Percentiles rank a stretch among this genome's conserved stretches.
phyloP scores from a whole-genome alignment of 2,329 filamentous ascomycete species.

The Colletotrichum navitas region DNA sequence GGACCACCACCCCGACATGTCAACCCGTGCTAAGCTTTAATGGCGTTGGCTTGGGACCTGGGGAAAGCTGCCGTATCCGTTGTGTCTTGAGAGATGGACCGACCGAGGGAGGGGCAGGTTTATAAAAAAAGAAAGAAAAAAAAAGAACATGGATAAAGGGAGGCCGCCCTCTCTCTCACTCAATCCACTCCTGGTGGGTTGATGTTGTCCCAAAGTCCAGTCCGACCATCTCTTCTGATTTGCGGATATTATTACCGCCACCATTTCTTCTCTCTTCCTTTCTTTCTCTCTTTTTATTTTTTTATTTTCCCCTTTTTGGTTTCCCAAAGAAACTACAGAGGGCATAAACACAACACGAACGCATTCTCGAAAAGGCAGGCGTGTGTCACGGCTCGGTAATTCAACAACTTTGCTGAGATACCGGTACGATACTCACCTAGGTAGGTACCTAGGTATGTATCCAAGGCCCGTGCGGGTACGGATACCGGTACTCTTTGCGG shows the following conservation, averaged over 20 bases:
- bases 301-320: neutral
- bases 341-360: neutral
- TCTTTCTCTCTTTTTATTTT: neutral
- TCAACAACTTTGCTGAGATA: neutral
- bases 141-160: neutral
- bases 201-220: neutral
- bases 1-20: constrained; percentile 26
- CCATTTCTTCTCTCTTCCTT: neutral
- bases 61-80: constrained; percentile 4
- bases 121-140: too few relatives aligned
- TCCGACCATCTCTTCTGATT: constrained; percentile 12
- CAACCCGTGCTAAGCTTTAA: constrained; percentile 40
- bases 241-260: neutral
- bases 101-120: too few relatives aligned
- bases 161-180: constrained; percentile 21
- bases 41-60: constrained; percentile 35
- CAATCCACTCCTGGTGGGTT: neutral
- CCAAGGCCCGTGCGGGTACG: too few relatives aligned
- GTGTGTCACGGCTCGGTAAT: neutral
- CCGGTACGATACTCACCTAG: too few relatives aligned
- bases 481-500: neutral
- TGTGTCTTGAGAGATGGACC: too few relatives aligned
- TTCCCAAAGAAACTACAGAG: neutral
- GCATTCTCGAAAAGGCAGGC: neutral
- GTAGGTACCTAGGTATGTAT: too few relatives aligned